phyloP scores from a whole-genome alignment of 768 basidiomycete species.

The Gelatoporia subvermispora region DNA sequence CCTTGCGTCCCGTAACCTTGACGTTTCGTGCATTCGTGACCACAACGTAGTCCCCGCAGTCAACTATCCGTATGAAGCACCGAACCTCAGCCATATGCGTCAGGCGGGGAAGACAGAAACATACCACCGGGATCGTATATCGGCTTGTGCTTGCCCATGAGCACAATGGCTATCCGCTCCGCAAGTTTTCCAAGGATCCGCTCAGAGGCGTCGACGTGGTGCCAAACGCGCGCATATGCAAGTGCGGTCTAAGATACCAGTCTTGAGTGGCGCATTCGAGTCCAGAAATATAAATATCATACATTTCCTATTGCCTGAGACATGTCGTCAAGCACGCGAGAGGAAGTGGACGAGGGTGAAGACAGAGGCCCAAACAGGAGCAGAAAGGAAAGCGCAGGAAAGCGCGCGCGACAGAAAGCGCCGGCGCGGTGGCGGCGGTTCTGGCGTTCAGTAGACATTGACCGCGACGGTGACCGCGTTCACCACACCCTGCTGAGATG shows the following conservation, averaged over 20 bases:
- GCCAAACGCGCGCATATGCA: slow-evolving; percentile 94
- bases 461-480: neutral
- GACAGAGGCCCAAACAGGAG: slow-evolving; percentile 8
- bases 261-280: neutral
- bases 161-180: slow-evolving; percentile 85
- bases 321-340: slow-evolving; percentile 36
- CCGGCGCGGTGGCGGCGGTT: neutral
- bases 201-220: slow-evolving; percentile 87
- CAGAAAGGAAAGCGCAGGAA: slow-evolving; percentile 5
- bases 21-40: slow-evolving; percentile 86
- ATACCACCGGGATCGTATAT: slow-evolving; percentile 88
- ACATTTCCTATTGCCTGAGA: slow-evolving; percentile 83
- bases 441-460: neutral
- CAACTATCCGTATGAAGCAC: slow-evolving; percentile 45
- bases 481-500: slow-evolving; percentile 23
- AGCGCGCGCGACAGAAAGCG: neutral
- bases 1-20: slow-evolving; percentile 86
- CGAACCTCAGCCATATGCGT: neutral
- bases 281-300: slow-evolving; percentile 22
- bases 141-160: slow-evolving; percentile 99
- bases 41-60: slow-evolving; percentile 97
- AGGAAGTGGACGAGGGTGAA: too few relatives aligned
- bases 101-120: slow-evolving; percentile 22
- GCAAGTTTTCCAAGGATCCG: slow-evolving; percentile 94
- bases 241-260: slow-evolving; percentile 69